These are phyloP conservation scores for Gentiana dahurica DNA, from an alignment of 257 asterid genomes.

Conservation along the genomic window DNA sequence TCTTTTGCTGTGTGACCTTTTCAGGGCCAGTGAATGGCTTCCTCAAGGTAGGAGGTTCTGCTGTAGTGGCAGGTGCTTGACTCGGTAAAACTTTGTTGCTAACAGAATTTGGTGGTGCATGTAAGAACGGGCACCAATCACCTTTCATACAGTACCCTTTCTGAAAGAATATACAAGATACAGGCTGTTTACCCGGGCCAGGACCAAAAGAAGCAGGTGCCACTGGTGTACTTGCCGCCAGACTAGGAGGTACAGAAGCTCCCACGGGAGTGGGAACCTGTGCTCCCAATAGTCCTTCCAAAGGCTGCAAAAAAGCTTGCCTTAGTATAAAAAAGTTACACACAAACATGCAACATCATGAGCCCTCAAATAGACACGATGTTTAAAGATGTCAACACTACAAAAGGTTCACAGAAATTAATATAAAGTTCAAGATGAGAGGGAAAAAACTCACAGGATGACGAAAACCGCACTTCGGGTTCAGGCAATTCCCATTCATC, in stretches of 20 bases:
- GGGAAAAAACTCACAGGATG: slow-evolving; percentile 64
- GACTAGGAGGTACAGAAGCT: slow-evolving; percentile 30
- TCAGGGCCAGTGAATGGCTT: slow-evolving; percentile 19
- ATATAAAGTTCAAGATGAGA: not conserved
- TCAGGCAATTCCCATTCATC: slow-evolving; percentile 80
- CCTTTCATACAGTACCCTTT: slow-evolving; percentile 72
- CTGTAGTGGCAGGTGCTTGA: slow-evolving; percentile 9
- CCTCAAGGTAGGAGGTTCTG: slow-evolving; percentile 14
- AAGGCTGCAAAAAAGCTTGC: slow-evolving; percentile 43
- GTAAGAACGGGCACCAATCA: slow-evolving; percentile 80
- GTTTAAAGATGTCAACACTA: not conserved
- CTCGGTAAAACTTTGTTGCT: slow-evolving; percentile 34
- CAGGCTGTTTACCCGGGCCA: slow-evolving; percentile 45
- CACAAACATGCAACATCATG: not conserved
- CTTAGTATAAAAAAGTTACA: not conserved
- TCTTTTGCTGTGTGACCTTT: slow-evolving; percentile 26
- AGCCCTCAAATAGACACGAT: not conserved
- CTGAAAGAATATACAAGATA: slow-evolving; percentile 71
- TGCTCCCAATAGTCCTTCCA: slow-evolving; percentile 60
- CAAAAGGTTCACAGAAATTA: not conserved
- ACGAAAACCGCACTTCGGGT: slow-evolving; percentile 67
- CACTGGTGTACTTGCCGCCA: slow-evolving; percentile 27
- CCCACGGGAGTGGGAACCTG: slow-evolving; percentile 44
- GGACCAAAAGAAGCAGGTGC: slow-evolving; percentile 26
- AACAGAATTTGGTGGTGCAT: slow-evolving; percentile 45